Evolutionary conservation across 1,139 yeast genomes (phyloP).

Genomic region (Pichia cactophila): DNA sequence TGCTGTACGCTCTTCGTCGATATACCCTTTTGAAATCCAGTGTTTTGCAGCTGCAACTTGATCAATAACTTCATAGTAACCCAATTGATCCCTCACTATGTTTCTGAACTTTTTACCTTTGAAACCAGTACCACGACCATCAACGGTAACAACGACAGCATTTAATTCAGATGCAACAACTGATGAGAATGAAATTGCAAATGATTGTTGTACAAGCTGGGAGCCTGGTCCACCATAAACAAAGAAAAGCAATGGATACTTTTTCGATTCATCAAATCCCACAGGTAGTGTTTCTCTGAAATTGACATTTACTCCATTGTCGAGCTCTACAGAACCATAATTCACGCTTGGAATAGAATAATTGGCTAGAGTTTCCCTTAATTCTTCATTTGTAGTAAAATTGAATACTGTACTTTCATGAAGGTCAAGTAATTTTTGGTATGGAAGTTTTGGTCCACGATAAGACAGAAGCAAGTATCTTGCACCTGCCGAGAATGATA

Average conservation of each 20-base stretch:
- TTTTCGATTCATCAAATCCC: constrained; percentile 41
- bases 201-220: constrained; percentile 52
- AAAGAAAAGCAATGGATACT: constrained; percentile 65
- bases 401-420: constrained; percentile 24
- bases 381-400: constrained; percentile 43
- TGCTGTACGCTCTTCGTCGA: constrained; percentile 53
- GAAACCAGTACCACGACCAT: constrained; percentile 78
- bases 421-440: constrained; percentile 56
- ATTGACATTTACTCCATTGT: constrained; percentile 33
- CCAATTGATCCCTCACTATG: constrained; percentile 57
- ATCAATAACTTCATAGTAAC: constrained; percentile 61
- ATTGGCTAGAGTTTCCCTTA: constrained; percentile 32
- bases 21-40: constrained; percentile 49
- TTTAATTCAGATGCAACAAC: constrained; percentile 61
- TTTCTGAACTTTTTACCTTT: constrained; percentile 55
- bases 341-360: constrained; percentile 43
- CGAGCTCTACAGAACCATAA: constrained; percentile 42
- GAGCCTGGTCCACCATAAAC: constrained; percentile 85
- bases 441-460: constrained; percentile 61
- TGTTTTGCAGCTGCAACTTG: constrained; percentile 61
- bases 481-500: constrained; percentile 62
- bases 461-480: constrained; percentile 53
- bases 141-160: constrained; percentile 72
- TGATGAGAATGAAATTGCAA: constrained; percentile 49
- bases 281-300: constrained; percentile 59